Base-by-base conservation (phyloP, 768 basidiomycete genomes). In the Podaxis rugospora region DNA sequence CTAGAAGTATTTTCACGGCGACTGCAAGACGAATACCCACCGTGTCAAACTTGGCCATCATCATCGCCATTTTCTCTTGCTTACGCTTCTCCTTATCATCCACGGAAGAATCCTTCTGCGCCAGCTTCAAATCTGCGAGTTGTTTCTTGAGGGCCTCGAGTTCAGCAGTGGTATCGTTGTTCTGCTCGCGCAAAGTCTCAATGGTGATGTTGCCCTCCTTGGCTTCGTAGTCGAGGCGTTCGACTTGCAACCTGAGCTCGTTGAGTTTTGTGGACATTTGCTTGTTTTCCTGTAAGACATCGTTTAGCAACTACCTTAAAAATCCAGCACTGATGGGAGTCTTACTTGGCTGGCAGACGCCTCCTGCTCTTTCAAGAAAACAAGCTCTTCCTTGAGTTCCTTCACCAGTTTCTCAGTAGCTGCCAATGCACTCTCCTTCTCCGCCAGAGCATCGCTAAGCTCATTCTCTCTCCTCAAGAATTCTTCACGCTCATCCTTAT, bases 81-180 rank as follows among this genome's bases (percentile, higher is more conserved):
- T 98, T 98, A 73, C 92, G 87, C 81, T 93, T 97, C 81, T 99
- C 97, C 78, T 95, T 98, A 72, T 98, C 97, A 72, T 98, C 97
- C 35, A 88, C 88, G 40, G 89, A 88, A 14, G 89, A 85, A 62
- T 92, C 91, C 74, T 89, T 91, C 74, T 95, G 92, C 11, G 87
- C 81, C 37, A 80, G 77, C 77, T 92, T 94, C 65, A 93, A 75
- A 51, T 95, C 93, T 16, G 82, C 74, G 61, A 95, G 82, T 64
- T 86, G 83, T 74, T 86, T 89, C 79, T 82, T 87, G 46, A 98
- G 80, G 69, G 96, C 95, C 66, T 98, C 96, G 61, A 98, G 77
- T 73, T 98, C 96, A 52, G 74, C 82, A 74, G 88, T 86, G 18
- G 92, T 83, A 70, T 99, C 95, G 59, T 80, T 80, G 64, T 92